phyloP scores from a whole-genome alignment of 2,329 filamentous ascomycete genomes.

The Escovopsis sp. region DNA sequence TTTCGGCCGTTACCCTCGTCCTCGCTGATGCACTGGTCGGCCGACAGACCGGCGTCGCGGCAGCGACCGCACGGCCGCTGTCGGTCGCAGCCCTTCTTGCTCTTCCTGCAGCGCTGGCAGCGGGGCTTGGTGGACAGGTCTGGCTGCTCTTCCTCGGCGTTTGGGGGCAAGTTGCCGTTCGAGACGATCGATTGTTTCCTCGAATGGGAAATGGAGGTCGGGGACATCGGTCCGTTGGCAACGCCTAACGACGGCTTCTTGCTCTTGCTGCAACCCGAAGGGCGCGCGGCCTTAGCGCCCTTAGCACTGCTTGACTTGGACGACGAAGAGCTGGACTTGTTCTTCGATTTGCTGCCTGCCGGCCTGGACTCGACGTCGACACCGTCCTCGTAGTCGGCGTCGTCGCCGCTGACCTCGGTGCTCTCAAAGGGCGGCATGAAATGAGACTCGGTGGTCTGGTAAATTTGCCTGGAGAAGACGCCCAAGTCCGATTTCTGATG shows the following conservation, averaged over 20 bases:
- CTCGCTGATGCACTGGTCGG: conserved; percentile 91
- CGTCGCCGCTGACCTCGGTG: conserved; percentile 20
- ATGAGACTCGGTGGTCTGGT: conserved; percentile 36
- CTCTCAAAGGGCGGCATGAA: conserved; percentile 37
- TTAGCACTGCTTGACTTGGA: conserved; percentile 23
- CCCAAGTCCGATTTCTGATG: conserved; percentile 38
- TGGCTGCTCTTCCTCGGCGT: conserved; percentile 73
- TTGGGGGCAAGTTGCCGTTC: conserved; percentile 26
- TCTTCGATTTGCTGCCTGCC: conserved; percentile 24
- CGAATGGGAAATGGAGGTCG: conserved; percentile 50
- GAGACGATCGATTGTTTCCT: conserved; percentile 65
- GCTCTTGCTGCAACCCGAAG: conserved; percentile 23
- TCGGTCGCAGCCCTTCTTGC: conserved; percentile 96
- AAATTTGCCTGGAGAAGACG: conserved; percentile 29
- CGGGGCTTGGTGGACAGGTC: conserved; percentile 91
- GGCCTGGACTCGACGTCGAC: conserved; percentile 27
- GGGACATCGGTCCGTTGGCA: conserved; percentile 38
- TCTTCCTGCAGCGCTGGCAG: conserved; percentile 96
- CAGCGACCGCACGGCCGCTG: conserved; percentile 90
- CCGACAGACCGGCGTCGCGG: conserved; percentile 85
- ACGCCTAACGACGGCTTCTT: conserved; percentile 33
- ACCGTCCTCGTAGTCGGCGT: conserved; percentile 19
- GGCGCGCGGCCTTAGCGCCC: conserved; percentile 27
- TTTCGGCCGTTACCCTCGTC: conserved; percentile 96
- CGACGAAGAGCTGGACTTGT: conserved; percentile 19